phyloP scores from a whole-genome alignment of 768 basidiomycete species.

The Xerocomus potaroensis region DNA sequence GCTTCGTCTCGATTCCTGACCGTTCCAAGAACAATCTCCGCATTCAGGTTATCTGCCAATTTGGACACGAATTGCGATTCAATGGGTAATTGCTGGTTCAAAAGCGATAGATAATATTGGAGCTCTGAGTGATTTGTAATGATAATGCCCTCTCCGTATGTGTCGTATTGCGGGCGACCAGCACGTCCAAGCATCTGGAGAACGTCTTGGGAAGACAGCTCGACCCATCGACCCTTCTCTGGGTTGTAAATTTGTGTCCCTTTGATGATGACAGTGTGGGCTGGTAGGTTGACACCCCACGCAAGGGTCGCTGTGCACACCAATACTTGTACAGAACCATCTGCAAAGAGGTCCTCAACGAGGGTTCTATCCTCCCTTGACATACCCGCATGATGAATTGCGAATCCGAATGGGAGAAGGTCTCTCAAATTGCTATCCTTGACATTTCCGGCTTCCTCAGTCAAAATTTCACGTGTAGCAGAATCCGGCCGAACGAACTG shows the following conservation, averaged over 20 bases:
- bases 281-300: slow-evolving; percentile 99
- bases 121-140: slow-evolving; percentile 97
- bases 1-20: slow-evolving; percentile 95
- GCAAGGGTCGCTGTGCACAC: slow-evolving; percentile 98
- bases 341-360: slow-evolving; percentile 92
- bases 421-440: slow-evolving; percentile 83
- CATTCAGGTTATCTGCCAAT: slow-evolving; percentile 93
- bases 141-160: slow-evolving; percentile 95
- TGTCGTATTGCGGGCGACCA: slow-evolving; percentile 96
- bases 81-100: slow-evolving; percentile 98
- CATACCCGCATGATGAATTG: slow-evolving; percentile 98
- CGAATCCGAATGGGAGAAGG: slow-evolving; percentile 93
- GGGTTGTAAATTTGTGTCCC: slow-evolving; percentile 99
- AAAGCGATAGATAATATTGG: slow-evolving; percentile 91
- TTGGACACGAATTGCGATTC: slow-evolving; percentile 92
- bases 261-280: slow-evolving; percentile 98
- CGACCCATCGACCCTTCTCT: slow-evolving; percentile 97
- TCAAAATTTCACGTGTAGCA: slow-evolving; percentile 86
- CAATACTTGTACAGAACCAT: slow-evolving; percentile 88
- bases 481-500: slow-evolving; percentile 94
- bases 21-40: slow-evolving; percentile 93
- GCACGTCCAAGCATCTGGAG: slow-evolving; percentile 98
- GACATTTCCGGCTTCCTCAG: slow-evolving; percentile 76
- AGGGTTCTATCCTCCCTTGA: slow-evolving; percentile 82
- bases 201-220: slow-evolving; percentile 92